phyloP scores from a whole-genome alignment of 257 asterid genomes.

The Gentiana macrophylla region DNA sequence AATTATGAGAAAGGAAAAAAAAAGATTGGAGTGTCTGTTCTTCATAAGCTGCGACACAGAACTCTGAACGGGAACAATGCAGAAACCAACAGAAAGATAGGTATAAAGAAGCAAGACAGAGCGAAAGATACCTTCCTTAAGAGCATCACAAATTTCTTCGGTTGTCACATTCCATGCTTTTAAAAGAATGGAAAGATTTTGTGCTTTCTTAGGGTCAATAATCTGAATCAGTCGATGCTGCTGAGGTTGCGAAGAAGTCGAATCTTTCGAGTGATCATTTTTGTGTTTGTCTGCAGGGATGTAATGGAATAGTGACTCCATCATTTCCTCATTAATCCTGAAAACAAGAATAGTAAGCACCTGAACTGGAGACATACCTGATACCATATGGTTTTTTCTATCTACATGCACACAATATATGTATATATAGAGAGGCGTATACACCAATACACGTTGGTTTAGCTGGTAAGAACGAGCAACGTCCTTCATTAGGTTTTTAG shows the following conservation, averaged over 20 bases:
- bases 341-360: slow-evolving; percentile 1
- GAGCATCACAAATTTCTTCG: slow-evolving; percentile 78
- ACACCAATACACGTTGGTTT: no score
- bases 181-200: slow-evolving; percentile 81
- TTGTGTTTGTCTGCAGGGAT: slow-evolving; percentile 39
- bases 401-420: not conserved
- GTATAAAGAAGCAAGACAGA: not conserved
- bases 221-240: slow-evolving; percentile 50
- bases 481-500: no score
- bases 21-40: not conserved
- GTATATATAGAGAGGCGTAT: no score
- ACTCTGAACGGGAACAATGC: no score
- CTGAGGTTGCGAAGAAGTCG: slow-evolving; percentile 33
- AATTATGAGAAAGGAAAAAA: not conserved
- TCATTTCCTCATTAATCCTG: slow-evolving; percentile 95
- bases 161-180: slow-evolving; percentile 87
- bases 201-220: slow-evolving; percentile 79
- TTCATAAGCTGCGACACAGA: no score
- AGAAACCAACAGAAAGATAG: no score
- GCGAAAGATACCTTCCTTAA: slow-evolving; percentile 49
- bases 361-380: not conserved
- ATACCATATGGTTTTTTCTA: not conserved
- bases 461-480: no score
- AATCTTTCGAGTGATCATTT: slow-evolving; percentile 24
- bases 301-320: slow-evolving; percentile 79